Conservation (phyloP, 306 rosid genomes). For the Vicia villosa region DNA sequence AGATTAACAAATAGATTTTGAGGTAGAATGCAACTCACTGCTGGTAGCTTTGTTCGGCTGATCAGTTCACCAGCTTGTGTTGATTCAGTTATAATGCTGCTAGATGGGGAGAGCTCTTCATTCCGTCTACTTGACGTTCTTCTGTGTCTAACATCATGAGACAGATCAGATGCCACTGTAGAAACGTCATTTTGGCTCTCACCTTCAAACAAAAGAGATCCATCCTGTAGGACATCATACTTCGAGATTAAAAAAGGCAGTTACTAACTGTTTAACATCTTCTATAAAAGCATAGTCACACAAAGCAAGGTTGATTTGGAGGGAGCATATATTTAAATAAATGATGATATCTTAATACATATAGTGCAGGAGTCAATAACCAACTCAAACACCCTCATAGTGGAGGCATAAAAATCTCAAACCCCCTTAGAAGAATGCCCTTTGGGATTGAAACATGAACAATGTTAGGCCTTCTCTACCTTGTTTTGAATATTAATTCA, state of each 20-base stretch:
- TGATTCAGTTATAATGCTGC: slow-evolving; percentile 74
- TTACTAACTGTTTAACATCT: slow-evolving; percentile 23
- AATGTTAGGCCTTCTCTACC: slow-evolving; percentile 7
- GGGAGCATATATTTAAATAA: slow-evolving; percentile 22
- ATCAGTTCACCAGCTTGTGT: slow-evolving; percentile 81
- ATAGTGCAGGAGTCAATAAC: slow-evolving; percentile 25
- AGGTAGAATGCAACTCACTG: slow-evolving; percentile 41
- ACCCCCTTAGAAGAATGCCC: slow-evolving; percentile 8
- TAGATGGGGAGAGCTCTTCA: slow-evolving; percentile 76
- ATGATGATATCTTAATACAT: slow-evolving; percentile 1
- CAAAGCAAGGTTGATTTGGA: slow-evolving; percentile 12
- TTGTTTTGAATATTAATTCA: slow-evolving; percentile 3
- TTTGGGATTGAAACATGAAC: slow-evolving; percentile 17
- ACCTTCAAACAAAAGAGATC: slow-evolving; percentile 55
- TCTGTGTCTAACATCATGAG: slow-evolving; percentile 70
- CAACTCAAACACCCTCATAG: neutral
- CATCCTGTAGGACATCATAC: slow-evolving; percentile 54
- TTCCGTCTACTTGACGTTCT: slow-evolving; percentile 79
- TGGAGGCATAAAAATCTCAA: slow-evolving; percentile 12
- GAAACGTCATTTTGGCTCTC: slow-evolving; percentile 68
- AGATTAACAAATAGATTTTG: slow-evolving; percentile 24
- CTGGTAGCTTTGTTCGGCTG: slow-evolving; percentile 56
- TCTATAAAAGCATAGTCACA: slow-evolving; percentile 31
- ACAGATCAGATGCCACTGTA: slow-evolving; percentile 50
- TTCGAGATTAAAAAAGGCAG: slow-evolving; percentile 51